Evolutionary conservation across 805 yeast species (phyloP).

Genomic region (Alloascoidea hylecoeti): DNA sequence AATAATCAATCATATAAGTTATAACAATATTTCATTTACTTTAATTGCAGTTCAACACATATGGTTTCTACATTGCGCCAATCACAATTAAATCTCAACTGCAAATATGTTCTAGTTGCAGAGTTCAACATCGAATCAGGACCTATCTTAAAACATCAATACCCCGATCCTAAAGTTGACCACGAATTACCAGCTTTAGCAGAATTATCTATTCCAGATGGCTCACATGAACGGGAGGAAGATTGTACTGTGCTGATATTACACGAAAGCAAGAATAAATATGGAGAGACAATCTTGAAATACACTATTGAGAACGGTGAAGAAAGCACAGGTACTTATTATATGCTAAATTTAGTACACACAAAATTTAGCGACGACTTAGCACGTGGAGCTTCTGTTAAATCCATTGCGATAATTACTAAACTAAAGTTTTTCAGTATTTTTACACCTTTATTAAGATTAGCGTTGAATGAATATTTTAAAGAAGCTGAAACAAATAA

Average conservation of each 20-base stretch:
- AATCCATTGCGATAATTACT: slow-evolving; percentile 45
- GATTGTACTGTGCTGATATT: slow-evolving; percentile 41
- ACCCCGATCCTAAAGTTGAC: slow-evolving; percentile 23
- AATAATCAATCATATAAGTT: too few relatives aligned
- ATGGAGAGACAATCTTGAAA: too few relatives aligned
- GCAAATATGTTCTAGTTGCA: slow-evolving; percentile 51
- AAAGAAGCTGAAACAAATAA: too few relatives aligned
- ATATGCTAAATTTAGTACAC: slow-evolving; percentile 42
- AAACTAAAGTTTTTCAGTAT: slow-evolving; percentile 34
- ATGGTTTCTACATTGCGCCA: too few relatives aligned
- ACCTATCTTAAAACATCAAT: slow-evolving; percentile 45
- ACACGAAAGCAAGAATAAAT: slow-evolving; percentile 16
- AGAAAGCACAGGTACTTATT: slow-evolving; percentile 30
- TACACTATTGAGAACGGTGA: slow-evolving; percentile 14
- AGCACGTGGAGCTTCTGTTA: slow-evolving; percentile 45
- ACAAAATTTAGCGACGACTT: slow-evolving; percentile 26
- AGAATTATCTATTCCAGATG: slow-evolving; percentile 47
- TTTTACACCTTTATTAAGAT: slow-evolving; percentile 42
- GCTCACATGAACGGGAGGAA: slow-evolving; percentile 36
- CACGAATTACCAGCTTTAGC: slow-evolving; percentile 21
- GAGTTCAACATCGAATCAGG: slow-evolving; percentile 76
- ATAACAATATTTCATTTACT: too few relatives aligned
- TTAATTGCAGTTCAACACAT: too few relatives aligned
- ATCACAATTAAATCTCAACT: too few relatives aligned
- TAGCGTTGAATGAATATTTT: slow-evolving; percentile 36